Evolutionary conservation across 2,329 filamentous ascomycete genomes (phyloP), one percentile per base, ranked within the genome.

Genomic region (Alternaria panax): DNA sequence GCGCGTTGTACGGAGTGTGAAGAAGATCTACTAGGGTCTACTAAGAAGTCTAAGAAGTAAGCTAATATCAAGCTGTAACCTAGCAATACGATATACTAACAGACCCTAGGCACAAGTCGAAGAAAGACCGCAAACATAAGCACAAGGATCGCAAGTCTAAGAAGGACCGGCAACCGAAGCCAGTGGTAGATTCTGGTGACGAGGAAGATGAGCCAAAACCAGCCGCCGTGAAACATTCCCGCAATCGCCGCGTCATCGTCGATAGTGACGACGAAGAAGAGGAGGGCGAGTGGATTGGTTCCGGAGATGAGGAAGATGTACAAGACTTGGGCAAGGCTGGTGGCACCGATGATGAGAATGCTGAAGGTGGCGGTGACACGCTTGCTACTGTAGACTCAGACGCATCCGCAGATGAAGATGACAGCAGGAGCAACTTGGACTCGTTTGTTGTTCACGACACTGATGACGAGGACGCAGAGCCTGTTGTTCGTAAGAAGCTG

Each of bases 301-400:
- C 88, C 0, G 88, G 90, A 57, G 83, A 86, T 9, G 83, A 95
- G 71, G 88, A 85, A 43, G 83, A 84, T 0, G 73, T 83, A 1
- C 73, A 88, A 4, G 81, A 82, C n/a, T 82, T 93, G 16, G 92
- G 91, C 47, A 90, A 89, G 73, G 90, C 91, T 43, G 92, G 92
- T n/a, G 92, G 91, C 4, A 86, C 87, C n/a, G 90, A 92, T 52
- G 92, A 96, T 63, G 92, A 96, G 76, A 87, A 97, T 73, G 92
- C 90, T 2, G 93, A 96, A 74, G 92, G 92, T 2, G 92, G 90
- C 4, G 93, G 92, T 22, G 91, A 96, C 57, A 92, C 87, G 75
- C 83, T 97, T 50, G 86, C 86, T 36, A 88, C 89, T 0, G 87
- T 91, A 28, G 91, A 95, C 70, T 91, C 89, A 24, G 83, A 87